Base-by-base conservation (phyloP, 164 flowering plant genomes). In the Malania oleifera region DNA sequence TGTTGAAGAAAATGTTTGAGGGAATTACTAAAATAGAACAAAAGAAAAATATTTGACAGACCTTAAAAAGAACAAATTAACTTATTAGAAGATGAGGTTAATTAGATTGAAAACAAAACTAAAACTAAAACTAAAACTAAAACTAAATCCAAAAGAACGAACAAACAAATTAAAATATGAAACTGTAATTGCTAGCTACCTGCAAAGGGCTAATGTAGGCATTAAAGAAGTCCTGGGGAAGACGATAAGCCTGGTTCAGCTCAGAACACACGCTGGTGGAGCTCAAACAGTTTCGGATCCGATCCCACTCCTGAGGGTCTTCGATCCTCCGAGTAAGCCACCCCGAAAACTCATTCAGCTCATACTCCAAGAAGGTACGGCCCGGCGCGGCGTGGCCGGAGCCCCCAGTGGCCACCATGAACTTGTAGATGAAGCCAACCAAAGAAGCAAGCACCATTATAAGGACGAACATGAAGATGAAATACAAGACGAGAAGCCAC, bases 211-310 rank as follows among this genome's bases (percentile, higher is more conserved):
- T 50, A 27, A 50, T 23, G 28, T 12, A 19, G 5, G 53, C 53
- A 25, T 23, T 24, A 7, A 50, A 7, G 53, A 50, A 50, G 24
- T 50, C 53, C 28, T 50, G 28, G 13, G 53, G 53, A 27, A 50
- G 23, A 2, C 53, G 28, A 17, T 50, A 50, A 0, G 24, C n/a
- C 53, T 50, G 53, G 13, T 50, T 29, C 28, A 50, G n/a, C n/a
- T 50, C 53, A 1, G 53, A 27, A 27, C 53, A 50, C 28, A 24
- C 2, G 14, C 13, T 17, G 3, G 46, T 18, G 3, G 22, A 5
- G 7, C 7, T 12, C 46, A 50, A 15, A 27, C 53, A 50, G 29
- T 1, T 12, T 25, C 18, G 23, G 7, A 27, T 2, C 1, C 17
- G 3, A 3, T 24, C 53, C 53, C 53, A 50, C 34, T 50, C 24